Base-by-base conservation (phyloP, 225 moss, liverwort and hornwort genomes). In the Rhytidiadelphus loreus region DNA sequence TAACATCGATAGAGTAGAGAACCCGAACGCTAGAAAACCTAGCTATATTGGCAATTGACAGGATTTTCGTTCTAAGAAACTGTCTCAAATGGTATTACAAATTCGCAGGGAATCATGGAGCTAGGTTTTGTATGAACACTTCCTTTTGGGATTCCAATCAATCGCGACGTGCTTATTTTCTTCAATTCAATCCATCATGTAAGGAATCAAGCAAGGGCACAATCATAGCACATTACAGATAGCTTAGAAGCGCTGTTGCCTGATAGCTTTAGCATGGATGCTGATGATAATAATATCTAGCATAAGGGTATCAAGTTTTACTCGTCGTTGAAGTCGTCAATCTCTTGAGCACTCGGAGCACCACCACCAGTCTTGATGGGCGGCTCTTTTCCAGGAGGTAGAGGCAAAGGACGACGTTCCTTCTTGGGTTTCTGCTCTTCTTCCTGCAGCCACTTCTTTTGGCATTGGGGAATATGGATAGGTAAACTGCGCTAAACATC, bases 401-500 rank as follows among this genome's bases (percentile, higher is more conserved):
- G 87, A 30, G 96, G 96, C 85, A 96, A 76, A 32, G 92, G 92
- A 22, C 92, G 93, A 52, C 93, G 94, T 23, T 96, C 92, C 74
- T 93, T 96, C 64, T 85, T 87, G 2, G 94, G 93, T 75, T 96
- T 96, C 24, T 90, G 82, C 82, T 92, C 91, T 88, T 96, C 93
- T 87, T 91, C 89, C n/a, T 87, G 91, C 74, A 96, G 74, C 96
- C 95, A 96, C 73, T 89, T 96, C 90, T 95, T 96, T 86, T 96
- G 96, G 85, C 96, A 96, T 88, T 94, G 92, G 33, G 94, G 92
- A 43, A 93, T 72, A 86, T 96, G 96, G 70, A 96, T 96, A 28
- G 96, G 92, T 78, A 96, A 90, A 86, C 96, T 96, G 88, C 87
- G 64, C 58, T 86, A 25, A 70, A 87, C 68, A 93, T 37, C 16